Conservation (phyloP, 1,284 basidiomycete genomes). For the Pterulicium gracile region DNA sequence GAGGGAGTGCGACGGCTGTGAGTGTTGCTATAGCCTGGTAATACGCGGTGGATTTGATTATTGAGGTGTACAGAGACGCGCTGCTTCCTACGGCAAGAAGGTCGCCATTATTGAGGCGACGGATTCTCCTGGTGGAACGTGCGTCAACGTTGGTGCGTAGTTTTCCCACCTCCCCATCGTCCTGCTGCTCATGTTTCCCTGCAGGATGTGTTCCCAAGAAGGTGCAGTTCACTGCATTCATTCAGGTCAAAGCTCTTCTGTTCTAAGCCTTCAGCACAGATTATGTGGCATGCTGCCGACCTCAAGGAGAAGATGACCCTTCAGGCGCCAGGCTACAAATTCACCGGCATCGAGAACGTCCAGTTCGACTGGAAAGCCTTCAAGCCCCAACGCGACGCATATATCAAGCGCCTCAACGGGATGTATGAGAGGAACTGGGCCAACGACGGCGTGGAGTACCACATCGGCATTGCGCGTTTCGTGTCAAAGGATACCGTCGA, state of each 20-base stretch:
- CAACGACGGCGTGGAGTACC: constrained; percentile 85
- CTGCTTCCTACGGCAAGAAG: constrained; percentile 89
- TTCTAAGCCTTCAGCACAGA: constrained; percentile 32
- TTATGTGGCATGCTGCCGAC: constrained; percentile 99
- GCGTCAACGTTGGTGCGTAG: constrained; percentile 83
- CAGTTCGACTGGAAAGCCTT: constrained; percentile 87
- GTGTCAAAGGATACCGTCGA: constrained; percentile 55
- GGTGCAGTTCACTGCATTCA: constrained; percentile 22
- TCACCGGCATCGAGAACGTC: constrained; percentile 40
- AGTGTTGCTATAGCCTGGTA: constrained; percentile 15
- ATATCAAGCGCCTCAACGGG: constrained; percentile 83
- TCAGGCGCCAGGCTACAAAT: constrained; percentile 75
- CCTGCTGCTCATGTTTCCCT: constrained; percentile 1
- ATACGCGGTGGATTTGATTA: constrained; percentile 7
- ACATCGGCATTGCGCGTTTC: constrained; percentile 74
- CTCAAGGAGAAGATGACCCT: constrained; percentile 76
- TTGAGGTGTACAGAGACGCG: constrained; percentile 56
- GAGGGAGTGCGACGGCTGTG: constrained; percentile 70
- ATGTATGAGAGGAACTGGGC: constrained; percentile 88
- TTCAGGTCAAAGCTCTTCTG: constrained; percentile 3
- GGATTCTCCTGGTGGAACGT: constrained; percentile 83
- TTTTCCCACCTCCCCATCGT: background rate
- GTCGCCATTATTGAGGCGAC: constrained; percentile 83
- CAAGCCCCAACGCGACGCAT: constrained; percentile 92
- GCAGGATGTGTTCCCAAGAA: constrained; percentile 86